These are phyloP conservation scores for Trichosporon sp. DNA, from an alignment of 1,284 basidiomycete genomes.

Conservation along the genomic window DNA sequence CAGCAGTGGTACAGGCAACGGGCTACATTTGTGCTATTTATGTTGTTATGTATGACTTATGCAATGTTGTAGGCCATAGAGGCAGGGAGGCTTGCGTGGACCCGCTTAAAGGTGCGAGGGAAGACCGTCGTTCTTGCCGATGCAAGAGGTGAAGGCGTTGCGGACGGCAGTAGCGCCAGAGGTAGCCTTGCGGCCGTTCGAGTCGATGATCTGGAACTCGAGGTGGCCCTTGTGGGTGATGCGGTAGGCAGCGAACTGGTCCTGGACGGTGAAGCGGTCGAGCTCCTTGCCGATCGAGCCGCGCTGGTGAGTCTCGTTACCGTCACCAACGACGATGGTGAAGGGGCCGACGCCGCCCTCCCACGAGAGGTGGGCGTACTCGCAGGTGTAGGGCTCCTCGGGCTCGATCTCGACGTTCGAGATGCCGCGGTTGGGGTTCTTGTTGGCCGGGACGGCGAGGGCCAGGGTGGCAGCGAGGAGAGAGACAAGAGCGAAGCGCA, in stretches of 20 bases:
- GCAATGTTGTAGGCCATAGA: no score
- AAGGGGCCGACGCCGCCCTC: neutral
- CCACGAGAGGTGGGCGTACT: neutral
- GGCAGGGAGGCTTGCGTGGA: no score
- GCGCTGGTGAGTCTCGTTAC: neutral
- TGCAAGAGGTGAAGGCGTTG: neutral
- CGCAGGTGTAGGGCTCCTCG: neutral
- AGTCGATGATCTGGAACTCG: neutral
- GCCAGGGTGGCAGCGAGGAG: neutral
- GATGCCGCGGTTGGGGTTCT: constrained; percentile 22
- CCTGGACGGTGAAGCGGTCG: neutral
- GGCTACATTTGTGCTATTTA: neutral
- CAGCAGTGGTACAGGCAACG: neutral
- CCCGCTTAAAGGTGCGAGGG: neutral
- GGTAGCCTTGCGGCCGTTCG: neutral
- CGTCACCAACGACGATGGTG: neutral
- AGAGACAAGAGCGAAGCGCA: neutral
- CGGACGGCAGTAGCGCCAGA: neutral
- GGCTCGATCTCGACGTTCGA: neutral
- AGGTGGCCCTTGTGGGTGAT: neutral
- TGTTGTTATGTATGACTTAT: no score
- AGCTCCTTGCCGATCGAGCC: neutral
- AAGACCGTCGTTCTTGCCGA: neutral
- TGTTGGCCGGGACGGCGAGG: neutral
- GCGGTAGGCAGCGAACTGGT: neutral